A percentile compares a stretch with the other conserved stretches of the same genome.
Evolutionary conservation across 192 early-diverging fungal species (phyloP).

Genomic region (Phycomyces blakesleeanus): DNA sequence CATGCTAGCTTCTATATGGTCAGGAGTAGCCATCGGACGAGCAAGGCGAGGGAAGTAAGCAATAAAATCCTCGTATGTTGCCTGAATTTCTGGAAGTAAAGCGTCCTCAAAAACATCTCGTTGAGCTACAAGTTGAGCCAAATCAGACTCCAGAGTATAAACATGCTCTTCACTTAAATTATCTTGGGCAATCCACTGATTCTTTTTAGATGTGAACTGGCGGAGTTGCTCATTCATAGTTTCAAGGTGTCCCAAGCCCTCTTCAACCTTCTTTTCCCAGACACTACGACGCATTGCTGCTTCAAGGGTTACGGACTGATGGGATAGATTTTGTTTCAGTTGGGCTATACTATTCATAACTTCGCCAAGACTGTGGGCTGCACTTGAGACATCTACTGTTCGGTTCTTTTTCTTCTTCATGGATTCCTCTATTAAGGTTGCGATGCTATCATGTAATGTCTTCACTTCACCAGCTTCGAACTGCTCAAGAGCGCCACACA

Average conservation of each 20-base stretch:
- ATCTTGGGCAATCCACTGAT: constrained; percentile 15
- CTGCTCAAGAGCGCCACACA: constrained; percentile 9
- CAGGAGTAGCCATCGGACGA: constrained; percentile 23
- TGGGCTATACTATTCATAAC: constrained; percentile 13
- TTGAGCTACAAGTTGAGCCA: constrained; percentile 8
- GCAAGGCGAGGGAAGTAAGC: constrained; percentile 18
- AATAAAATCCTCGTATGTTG: constrained; percentile 22
- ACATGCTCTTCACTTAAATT: constrained; percentile 8
- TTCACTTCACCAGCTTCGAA: constrained; percentile 23
- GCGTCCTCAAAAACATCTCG: constrained; percentile 6
- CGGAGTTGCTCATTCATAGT: constrained; percentile 22
- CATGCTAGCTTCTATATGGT: constrained; percentile 31
- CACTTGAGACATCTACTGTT: constrained; percentile 9
- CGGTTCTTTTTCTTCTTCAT: constrained; percentile 11
- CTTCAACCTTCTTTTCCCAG: constrained; percentile 12
- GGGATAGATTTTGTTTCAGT: constrained; percentile 14
- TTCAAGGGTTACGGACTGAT: constrained; percentile 18
- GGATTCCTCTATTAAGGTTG: constrained; percentile 9
- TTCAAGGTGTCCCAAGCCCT: constrained; percentile 10
- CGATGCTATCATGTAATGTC: constrained; percentile 20
- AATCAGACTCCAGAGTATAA: constrained; percentile 8
- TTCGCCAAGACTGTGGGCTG: constrained; percentile 15
- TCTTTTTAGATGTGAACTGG: constrained; percentile 20
- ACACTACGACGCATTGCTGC: constrained; percentile 9
- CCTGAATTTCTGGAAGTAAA: constrained; percentile 15